phyloP scores from a whole-genome alignment of 2,329 filamentous ascomycete genomes.

The Cyclaneusma minus region DNA sequence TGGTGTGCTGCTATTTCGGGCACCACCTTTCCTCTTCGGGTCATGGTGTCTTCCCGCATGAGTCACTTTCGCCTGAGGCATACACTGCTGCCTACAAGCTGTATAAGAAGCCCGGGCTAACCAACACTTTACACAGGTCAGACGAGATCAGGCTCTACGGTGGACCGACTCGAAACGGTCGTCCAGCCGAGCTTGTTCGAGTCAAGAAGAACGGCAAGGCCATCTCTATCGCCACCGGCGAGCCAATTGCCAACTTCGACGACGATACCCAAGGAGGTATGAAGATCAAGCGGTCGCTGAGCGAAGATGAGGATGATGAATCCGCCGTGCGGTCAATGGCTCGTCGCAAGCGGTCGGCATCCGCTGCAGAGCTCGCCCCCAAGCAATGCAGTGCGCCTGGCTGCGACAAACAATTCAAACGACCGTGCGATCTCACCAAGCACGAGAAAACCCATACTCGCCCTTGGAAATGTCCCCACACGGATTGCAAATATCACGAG shows the following conservation, averaged over 20 bases:
- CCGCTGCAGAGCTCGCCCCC: constrained; percentile 65
- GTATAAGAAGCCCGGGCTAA: constrained; percentile 14
- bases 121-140: constrained; percentile 25
- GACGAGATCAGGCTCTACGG: constrained; percentile 71
- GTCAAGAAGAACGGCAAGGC: constrained; percentile 66
- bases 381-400: constrained; percentile 60
- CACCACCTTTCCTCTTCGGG: background rate
- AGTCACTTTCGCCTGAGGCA: too few relatives aligned
- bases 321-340: constrained; percentile 87
- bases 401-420: constrained; percentile 87
- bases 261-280: constrained; percentile 28
- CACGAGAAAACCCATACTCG: constrained; percentile 96
- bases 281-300: constrained; percentile 49
- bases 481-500: constrained; percentile 76
- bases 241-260: constrained; percentile 40
- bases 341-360: constrained; percentile 83
- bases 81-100: too few relatives aligned
- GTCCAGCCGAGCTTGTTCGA: constrained; percentile 70
- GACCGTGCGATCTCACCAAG: constrained; percentile 94
- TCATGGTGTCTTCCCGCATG: background rate
- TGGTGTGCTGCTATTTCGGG: background rate
- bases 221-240: constrained; percentile 60
- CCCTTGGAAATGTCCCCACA: constrained; percentile 79
- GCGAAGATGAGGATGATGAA: constrained; percentile 63
- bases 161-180: constrained; percentile 67